These are phyloP conservation scores for Metarhizium robertsii DNA, from an alignment of 2,329 filamentous ascomycete genomes.

Conservation along the genomic window DNA sequence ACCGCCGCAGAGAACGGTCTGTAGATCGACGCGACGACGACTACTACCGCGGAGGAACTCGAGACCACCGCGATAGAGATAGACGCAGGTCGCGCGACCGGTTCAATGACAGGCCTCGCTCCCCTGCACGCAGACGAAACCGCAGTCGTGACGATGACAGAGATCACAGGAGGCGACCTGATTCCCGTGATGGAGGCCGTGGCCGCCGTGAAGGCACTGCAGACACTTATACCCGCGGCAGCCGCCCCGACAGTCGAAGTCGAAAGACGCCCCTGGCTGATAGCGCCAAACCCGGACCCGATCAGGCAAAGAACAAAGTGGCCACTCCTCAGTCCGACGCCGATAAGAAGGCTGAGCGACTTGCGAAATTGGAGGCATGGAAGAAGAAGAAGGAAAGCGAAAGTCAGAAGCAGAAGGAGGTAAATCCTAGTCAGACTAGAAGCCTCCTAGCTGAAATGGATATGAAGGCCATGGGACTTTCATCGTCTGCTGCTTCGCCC, in stretches of 20 bases:
- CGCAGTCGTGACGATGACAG: conserved; percentile 53
- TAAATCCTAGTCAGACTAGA: conserved; percentile 53
- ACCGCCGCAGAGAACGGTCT: conserved; percentile 62
- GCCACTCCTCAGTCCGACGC: conserved; percentile 51
- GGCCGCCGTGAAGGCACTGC: conserved; percentile 60
- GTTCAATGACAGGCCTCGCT: conserved; percentile 48
- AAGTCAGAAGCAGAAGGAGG: conserved; percentile 61
- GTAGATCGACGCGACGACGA: conserved; percentile 58
- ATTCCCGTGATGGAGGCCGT: conserved; percentile 57
- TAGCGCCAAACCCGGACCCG: conserved; percentile 36
- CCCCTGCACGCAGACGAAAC: conserved; percentile 49
- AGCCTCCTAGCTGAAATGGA: conserved; percentile 67
- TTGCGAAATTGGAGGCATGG: conserved; percentile 81
- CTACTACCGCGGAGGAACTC: conserved; percentile 49
- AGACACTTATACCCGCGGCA: conserved; percentile 59
- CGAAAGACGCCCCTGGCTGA: conserved; percentile 42
- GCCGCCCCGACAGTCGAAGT: conserved; percentile 52
- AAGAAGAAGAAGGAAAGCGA: conserved; percentile 80
- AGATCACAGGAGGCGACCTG: conserved; percentile 64
- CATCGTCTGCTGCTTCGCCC: conserved; percentile 38
- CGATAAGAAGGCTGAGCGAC: conserved; percentile 66
- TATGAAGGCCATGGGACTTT: conserved; percentile 49
- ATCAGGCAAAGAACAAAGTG: conserved; percentile 49
- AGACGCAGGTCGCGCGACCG: conserved; percentile 56
- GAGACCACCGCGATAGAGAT: conserved; percentile 47